Conservation (phyloP, 306 rosid genomes). For the Canavalia ensiformis region DNA sequence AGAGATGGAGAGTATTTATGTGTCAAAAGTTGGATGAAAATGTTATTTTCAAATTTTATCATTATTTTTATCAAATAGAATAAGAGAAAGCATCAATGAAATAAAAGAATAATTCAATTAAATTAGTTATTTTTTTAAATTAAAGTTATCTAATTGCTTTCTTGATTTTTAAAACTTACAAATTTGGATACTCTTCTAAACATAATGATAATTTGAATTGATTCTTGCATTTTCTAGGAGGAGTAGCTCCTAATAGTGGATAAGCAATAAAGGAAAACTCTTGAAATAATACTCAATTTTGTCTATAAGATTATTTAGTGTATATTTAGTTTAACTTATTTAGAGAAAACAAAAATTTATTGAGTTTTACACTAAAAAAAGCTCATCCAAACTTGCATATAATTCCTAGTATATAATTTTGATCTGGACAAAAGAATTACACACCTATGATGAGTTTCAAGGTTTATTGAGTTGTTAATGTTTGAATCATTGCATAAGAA, state of each 20-base stretch:
- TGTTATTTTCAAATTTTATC: neutral
- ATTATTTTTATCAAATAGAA: neutral
- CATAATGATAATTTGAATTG: neutral
- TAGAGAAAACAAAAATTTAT: too few species aligned
- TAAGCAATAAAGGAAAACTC: neutral
- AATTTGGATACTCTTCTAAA: neutral
- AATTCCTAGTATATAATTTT: conserved; percentile 1
- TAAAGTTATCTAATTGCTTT: neutral
- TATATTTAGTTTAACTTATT: too few species aligned
- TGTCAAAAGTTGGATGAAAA: neutral
- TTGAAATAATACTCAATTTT: neutral
- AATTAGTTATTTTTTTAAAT: neutral
- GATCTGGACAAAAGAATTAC: neutral
- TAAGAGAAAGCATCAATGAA: neutral
- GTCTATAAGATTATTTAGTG: neutral
- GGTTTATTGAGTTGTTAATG: neutral
- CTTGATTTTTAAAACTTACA: neutral
- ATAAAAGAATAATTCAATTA: neutral
- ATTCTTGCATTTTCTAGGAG: too few species aligned
- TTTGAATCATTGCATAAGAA: neutral
- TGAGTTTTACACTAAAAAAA: too few species aligned
- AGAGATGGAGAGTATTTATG: neutral
- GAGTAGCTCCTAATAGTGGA: neutral
- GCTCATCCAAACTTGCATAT: too few species aligned
- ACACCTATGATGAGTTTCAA: neutral